These are phyloP conservation scores for Melampsora larici-populina DNA, from an alignment of 1,284 basidiomycete species.

Conservation along the genomic window DNA sequence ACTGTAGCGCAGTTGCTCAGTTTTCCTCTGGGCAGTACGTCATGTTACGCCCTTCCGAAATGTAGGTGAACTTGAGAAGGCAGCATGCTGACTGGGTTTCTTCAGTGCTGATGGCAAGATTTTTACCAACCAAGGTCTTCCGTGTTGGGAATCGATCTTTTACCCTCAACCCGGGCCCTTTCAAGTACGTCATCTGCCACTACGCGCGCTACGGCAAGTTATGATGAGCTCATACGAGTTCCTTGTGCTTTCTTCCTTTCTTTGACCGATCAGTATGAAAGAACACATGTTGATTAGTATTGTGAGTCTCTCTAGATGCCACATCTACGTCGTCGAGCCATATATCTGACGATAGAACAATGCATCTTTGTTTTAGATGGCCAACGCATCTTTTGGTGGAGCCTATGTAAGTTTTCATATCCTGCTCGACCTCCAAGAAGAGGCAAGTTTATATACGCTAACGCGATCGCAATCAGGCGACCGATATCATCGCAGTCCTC, in stretches of 20 bases:
- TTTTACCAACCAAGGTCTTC: constrained; percentile 16
- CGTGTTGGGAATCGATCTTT: constrained; percentile 10
- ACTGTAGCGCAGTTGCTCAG: constrained; percentile 36
- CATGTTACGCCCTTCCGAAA: too few species aligned
- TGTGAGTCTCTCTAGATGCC: constrained; percentile 7
- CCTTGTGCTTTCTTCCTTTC: neutral
- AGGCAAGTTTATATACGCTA: neutral
- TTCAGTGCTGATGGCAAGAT: constrained; percentile 24
- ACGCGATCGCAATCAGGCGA: neutral
- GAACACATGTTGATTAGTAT: constrained; percentile 43
- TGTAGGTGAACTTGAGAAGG: too few species aligned
- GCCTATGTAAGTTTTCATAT: neutral
- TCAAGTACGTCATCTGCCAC: constrained; percentile 21
- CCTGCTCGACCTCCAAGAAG: neutral
- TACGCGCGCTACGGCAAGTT: neutral
- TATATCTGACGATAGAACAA: too few species aligned
- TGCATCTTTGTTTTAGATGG: neutral
- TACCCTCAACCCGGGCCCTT: constrained; percentile 40
- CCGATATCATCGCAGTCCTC: neutral
- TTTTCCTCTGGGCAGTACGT: constrained; percentile 38
- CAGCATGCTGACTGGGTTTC: neutral
- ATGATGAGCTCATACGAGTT: neutral
- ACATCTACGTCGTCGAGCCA: too few species aligned
- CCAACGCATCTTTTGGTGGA: constrained; percentile 8
- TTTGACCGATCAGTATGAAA: constrained; percentile 20